phyloP scores from a whole-genome alignment of 78 protist genomes.

The Diacronema lutheri region DNA sequence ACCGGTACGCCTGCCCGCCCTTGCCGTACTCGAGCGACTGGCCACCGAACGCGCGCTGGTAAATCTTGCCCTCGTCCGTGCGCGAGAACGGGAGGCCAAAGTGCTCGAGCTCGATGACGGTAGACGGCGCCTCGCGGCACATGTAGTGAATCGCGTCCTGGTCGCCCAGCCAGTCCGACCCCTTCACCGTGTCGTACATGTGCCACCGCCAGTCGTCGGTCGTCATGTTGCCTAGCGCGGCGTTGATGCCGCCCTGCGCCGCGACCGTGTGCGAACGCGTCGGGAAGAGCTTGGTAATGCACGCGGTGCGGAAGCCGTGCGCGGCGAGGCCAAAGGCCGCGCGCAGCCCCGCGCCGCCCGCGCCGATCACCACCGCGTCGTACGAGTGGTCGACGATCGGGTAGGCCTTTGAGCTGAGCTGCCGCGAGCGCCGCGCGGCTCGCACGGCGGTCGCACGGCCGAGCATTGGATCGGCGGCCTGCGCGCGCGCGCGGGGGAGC shows the following conservation, averaged over 20 bases:
- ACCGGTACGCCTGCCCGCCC: conserved; percentile 82
- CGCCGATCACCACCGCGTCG: conserved; percentile 98
- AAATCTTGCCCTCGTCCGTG: conserved; percentile 91
- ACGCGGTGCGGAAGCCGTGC: conserved; percentile 91
- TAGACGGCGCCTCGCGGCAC: conserved; percentile 93
- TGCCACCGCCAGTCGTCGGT: conserved; percentile 99
- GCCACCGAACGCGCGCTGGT: conserved; percentile 92
- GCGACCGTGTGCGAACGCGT: conserved; percentile 99
- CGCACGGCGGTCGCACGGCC: neutral
- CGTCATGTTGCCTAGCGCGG: conserved; percentile 95
- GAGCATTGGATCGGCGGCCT: neutral
- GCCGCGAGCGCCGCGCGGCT: neutral
- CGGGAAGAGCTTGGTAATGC: conserved; percentile 96
- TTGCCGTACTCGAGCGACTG: conserved; percentile 28
- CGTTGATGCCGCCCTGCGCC: conserved; percentile 98
- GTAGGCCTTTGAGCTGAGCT: conserved; percentile 50
- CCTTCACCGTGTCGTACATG: conserved; percentile 97
- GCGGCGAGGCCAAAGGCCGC: conserved; percentile 94
- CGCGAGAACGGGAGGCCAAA: conserved; percentile 97
- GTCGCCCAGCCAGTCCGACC: conserved; percentile 69
- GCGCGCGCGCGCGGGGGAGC: neutral
- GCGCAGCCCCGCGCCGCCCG: conserved; percentile 99
- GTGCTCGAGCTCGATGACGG: conserved; percentile 94
- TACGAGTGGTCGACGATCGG: conserved; percentile 90
- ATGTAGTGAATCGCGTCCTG: conserved; percentile 98